Base-by-base conservation (phyloP, 2,329 filamentous ascomycete genomes). In the Phyllosticta capitalensis region DNA sequence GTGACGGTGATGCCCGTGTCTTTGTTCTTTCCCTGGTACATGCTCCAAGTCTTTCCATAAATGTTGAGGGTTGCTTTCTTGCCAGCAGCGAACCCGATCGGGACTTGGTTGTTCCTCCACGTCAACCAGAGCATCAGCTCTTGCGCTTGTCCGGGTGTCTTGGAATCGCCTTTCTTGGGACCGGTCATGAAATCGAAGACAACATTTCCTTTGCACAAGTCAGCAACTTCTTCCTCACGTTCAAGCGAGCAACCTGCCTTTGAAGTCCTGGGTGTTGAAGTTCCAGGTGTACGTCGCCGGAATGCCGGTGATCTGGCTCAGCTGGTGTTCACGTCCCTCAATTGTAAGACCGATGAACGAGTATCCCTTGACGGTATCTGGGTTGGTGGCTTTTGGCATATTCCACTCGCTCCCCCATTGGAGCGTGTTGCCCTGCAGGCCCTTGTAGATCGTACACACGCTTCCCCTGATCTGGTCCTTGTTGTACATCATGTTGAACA, bases 61-160 rank as follows among this genome's bases (percentile, higher is more conserved):
- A 60, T 30, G 33, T 53, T 54, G 19, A 60, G 48, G 30, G 73
- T 76, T 3, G 72, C 69, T 20, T 71, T 67, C 33, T 68, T 61
- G 1, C 69, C 69, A 50, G 67, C 65, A 6, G 65, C 62, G 68
- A 71, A 77, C 52, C 75, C 75, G 59, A 78, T 77, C 14, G 75
- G 75, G 4, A 77, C 66, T 61, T 78, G 75, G 1, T 74, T 75
- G 19, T 75, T 75, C 9, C 52, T 54, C 58, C 73, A 77, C 24
- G 73, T 69, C 2, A 77, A 69, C 75, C 75, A 77, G 14, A 77
- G 74, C 75, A 77, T 78, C 22, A 76, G 67, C 61, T 77, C 75
- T 59, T 76, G 74, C 0, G 74, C 71, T 5, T 63, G 60, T 30
- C 65, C 65, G 19, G 71, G 74, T 3, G 75, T 77, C 14, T 45